Conservation (phyloP, 345 rosid genomes). For the Syzygium aromaticum region DNA sequence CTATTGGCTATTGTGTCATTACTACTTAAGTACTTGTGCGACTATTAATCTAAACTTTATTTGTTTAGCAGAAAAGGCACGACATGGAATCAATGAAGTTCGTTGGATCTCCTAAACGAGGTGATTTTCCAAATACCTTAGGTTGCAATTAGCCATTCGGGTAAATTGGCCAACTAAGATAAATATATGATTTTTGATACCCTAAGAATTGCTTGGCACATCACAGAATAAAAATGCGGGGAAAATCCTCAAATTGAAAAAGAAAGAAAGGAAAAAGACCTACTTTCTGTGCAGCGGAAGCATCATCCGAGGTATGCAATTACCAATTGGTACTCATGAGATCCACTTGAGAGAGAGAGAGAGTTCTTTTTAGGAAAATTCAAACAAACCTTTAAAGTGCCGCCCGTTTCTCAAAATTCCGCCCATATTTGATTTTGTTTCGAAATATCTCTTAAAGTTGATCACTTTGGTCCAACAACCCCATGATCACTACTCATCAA, state of each 20-base stretch:
- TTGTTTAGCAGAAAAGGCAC: neutral
- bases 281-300: neutral
- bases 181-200: fast-evolving
- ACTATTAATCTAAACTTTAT: neutral
- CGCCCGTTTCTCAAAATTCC: neutral
- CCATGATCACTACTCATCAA: neutral
- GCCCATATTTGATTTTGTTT: neutral
- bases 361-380: too few relatives aligned
- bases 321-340: neutral
- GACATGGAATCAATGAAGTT: neutral
- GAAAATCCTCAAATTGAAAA: neutral
- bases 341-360: neutral
- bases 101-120: fast-evolving
- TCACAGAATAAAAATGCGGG: fast-evolving
- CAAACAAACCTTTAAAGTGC: neutral
- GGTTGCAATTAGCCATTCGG: neutral
- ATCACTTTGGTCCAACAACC: neutral
- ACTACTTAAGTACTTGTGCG: neutral
- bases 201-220: neutral
- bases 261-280: neutral
- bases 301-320: neutral
- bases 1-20: too few relatives aligned
- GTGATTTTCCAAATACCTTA: neutral
- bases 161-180: neutral
- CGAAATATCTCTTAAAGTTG: neutral